Evolutionary conservation across 176 grass and related monocot species (phyloP).

Genomic region (Musa acuminata): DNA sequence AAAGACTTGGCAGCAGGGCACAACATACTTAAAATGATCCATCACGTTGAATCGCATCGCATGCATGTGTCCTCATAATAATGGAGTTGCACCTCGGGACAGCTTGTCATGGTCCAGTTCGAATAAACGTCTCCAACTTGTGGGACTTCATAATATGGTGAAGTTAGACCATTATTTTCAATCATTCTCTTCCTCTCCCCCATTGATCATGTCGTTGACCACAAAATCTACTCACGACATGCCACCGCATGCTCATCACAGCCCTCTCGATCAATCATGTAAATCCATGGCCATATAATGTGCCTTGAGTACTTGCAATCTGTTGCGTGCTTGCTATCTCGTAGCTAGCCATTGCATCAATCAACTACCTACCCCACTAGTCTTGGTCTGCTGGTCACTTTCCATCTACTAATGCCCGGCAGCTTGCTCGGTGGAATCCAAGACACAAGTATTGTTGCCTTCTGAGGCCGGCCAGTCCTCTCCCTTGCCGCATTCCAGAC

Average conservation of each 20-base stretch:
- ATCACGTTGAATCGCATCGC: neutral
- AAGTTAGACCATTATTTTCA: neutral
- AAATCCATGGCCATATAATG: neutral
- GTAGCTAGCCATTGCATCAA: neutral
- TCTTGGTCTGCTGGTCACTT: neutral
- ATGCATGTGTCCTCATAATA: neutral
- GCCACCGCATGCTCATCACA: neutral
- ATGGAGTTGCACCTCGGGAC: neutral
- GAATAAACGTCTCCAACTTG: no score
- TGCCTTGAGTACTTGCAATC: neutral
- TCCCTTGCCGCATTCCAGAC: neutral
- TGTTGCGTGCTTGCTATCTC: neutral
- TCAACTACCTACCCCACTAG: constrained; percentile 6
- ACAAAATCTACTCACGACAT: neutral
- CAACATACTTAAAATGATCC: no score
- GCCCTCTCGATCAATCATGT: neutral
- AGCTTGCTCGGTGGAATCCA: neutral
- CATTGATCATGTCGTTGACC: constrained; percentile 2
- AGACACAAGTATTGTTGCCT: neutral
- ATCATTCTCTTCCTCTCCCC: neutral
- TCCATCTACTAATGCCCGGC: neutral
- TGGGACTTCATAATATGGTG: neutral
- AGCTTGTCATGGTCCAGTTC: neutral
- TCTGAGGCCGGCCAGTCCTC: neutral
- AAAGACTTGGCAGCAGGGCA: no score